Evolutionary conservation across 2,329 filamentous ascomycete species (phyloP).

Genomic region (Alternaria consortialis): DNA sequence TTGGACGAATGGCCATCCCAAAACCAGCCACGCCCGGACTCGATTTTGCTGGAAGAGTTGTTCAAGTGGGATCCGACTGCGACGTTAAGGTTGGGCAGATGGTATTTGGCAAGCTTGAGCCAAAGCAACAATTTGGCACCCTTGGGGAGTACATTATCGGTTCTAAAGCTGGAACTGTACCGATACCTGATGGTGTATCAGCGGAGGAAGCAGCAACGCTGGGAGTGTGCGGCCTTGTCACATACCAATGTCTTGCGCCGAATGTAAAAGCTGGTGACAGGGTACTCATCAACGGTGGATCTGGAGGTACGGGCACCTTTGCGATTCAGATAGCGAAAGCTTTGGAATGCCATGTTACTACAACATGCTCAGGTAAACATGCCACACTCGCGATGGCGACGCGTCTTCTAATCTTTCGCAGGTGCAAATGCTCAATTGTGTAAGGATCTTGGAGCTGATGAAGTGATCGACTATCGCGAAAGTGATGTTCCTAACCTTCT

Average conservation of each 20-base stretch:
- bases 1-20: conserved; percentile 28
- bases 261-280: conserved; percentile 51
- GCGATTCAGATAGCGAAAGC: conserved; percentile 70
- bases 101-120: conserved; percentile 36
- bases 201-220: conserved; percentile 28
- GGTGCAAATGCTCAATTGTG: conserved; percentile 64
- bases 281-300: conserved; percentile 70
- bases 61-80: conserved; percentile 11
- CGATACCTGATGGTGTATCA: conserved; percentile 22
- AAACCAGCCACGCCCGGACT: conserved; percentile 36
- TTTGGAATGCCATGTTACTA: conserved; percentile 65
- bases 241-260: conserved; percentile 28
- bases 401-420: conserved; percentile 19
- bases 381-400: not conserved
- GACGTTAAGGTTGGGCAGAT: conserved; percentile 23
- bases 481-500: conserved; percentile 58
- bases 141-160: conserved; percentile 34
- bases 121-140: conserved; percentile 32
- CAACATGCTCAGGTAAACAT: conserved; percentile 61
- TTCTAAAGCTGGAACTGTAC: conserved; percentile 26
- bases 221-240: conserved; percentile 33
- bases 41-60: conserved; percentile 30
- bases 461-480: conserved; percentile 67
- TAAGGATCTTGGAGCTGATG: conserved; percentile 66
- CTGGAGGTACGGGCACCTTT: conserved; percentile 67